These are phyloP conservation scores for Rhizopogon roseolus DNA, from an alignment of 768 basidiomycete genomes.

Conservation along the genomic window DNA sequence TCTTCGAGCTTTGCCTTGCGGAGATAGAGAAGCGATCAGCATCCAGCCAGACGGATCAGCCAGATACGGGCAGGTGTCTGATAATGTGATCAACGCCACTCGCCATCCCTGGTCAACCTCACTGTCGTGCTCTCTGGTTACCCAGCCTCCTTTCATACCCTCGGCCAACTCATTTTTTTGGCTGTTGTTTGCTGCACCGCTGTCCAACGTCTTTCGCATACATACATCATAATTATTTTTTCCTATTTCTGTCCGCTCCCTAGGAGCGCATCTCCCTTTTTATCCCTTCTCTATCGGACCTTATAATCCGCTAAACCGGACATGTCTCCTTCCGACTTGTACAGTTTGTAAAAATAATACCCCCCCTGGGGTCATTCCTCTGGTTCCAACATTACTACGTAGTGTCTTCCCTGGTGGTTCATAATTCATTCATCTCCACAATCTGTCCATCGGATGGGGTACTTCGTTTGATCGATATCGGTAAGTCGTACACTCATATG, in stretches of 20 bases:
- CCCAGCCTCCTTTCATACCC: constrained; percentile 26
- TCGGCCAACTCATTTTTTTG: constrained; percentile 11
- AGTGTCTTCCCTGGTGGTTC: constrained; percentile 32
- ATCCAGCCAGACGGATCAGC: constrained; percentile 39
- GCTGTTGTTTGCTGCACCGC: constrained; percentile 20
- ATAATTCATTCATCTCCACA: constrained; percentile 20
- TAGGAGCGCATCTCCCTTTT: constrained; percentile 14
- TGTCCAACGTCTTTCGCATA: constrained; percentile 25
- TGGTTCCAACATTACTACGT: constrained; percentile 21
- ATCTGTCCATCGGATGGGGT: background rate
- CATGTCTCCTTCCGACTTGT: constrained; percentile 18
- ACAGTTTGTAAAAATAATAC: constrained; percentile 32
- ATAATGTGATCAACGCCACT: constrained; percentile 43
- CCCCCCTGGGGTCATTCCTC: constrained; percentile 18
- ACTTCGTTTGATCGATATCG: background rate
- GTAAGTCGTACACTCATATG: background rate
- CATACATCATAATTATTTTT: constrained; percentile 35
- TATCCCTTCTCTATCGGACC: constrained; percentile 19
- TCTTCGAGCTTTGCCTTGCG: constrained; percentile 78
- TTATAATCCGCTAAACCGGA: constrained; percentile 24
- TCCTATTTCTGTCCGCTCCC: constrained; percentile 11
- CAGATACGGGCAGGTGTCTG: constrained; percentile 39
- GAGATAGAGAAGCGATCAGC: constrained; percentile 79
- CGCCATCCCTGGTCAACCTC: constrained; percentile 8
- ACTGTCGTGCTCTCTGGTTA: constrained; percentile 24